Percentiles rank a stretch among this genome's conserved stretches.
Conservation (phyloP, 2,329 filamentous ascomycete species). For the Ploettnerulaceae sp. region DNA sequence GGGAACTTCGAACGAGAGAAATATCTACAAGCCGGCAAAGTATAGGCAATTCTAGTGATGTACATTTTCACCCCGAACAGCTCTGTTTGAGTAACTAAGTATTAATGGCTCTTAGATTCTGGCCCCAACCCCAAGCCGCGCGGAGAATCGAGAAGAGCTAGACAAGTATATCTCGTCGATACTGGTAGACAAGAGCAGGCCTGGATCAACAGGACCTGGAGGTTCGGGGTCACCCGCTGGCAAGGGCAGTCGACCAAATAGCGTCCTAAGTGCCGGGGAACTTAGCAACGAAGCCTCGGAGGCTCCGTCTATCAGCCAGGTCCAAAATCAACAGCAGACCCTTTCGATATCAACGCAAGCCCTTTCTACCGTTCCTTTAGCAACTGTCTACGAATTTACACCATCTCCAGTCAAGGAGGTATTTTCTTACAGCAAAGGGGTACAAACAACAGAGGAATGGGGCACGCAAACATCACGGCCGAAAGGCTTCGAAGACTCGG, state of each 20-base stretch:
- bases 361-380: slow-evolving; percentile 67
- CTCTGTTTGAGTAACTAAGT: slow-evolving; percentile 26
- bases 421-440: slow-evolving; percentile 94
- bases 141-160: slow-evolving; percentile 68
- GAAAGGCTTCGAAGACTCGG: slow-evolving; percentile 53
- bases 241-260: slow-evolving; percentile 75
- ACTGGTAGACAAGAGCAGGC: slow-evolving; percentile 69
- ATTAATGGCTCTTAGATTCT: slow-evolving; percentile 48
- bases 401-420: slow-evolving; percentile 75
- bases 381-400: slow-evolving; percentile 75
- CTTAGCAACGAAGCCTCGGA: slow-evolving; percentile 71
- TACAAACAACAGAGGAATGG: slow-evolving; percentile 83
- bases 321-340: slow-evolving; percentile 33
- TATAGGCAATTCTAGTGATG: slow-evolving; percentile 65
- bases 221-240: slow-evolving; percentile 61
- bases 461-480: slow-evolving; percentile 47
- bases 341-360: slow-evolving; percentile 52
- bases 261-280: slow-evolving; percentile 76
- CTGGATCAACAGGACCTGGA: slow-evolving; percentile 60
- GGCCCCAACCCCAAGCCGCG: slow-evolving; percentile 65
- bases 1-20: slow-evolving; percentile 76
- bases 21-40: slow-evolving; percentile 65
- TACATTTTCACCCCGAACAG: slow-evolving; percentile 40
- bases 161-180: slow-evolving; percentile 82
- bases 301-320: slow-evolving; percentile 41